Evolutionary conservation across 495 filamentous ascomycete species (phyloP).

Genomic region (Rhizodiscina lignyota): DNA sequence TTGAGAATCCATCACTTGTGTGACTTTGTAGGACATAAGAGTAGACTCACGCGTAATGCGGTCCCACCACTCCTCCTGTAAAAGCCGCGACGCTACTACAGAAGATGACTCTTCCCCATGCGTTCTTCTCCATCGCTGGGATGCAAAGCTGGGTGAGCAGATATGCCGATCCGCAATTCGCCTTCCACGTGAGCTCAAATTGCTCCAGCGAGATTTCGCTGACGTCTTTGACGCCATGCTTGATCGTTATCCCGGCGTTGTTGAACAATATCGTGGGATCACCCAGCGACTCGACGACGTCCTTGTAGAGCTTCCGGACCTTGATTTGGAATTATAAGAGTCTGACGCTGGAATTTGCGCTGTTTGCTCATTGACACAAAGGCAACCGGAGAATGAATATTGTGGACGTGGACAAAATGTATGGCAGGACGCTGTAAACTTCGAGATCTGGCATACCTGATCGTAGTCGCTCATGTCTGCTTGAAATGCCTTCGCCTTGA

Average conservation of each 20-base stretch:
- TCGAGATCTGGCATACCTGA: conserved; percentile 8
- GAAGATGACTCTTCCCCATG: conserved; percentile 18
- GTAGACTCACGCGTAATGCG: conserved; percentile 21
- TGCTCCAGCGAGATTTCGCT: conserved; percentile 16
- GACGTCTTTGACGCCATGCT: conserved; percentile 13
- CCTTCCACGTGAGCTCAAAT: conserved; percentile 16
- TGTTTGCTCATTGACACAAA: no score
- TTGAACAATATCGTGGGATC: conserved; percentile 20
- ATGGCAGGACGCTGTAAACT: background rate
- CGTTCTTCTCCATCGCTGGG: conserved; percentile 15
- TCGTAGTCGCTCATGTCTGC: conserved; percentile 20
- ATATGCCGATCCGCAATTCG: conserved; percentile 16
- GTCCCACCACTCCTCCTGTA: conserved; percentile 21
- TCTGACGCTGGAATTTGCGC: no score
- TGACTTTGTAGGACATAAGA: no score
- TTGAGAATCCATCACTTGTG: no score
- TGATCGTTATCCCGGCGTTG: conserved; percentile 18
- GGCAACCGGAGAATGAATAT: no score
- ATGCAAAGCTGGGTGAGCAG: conserved; percentile 20
- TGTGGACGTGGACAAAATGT: no score
- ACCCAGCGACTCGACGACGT: conserved; percentile 11
- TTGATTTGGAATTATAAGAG: conserved; percentile 1
- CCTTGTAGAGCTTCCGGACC: conserved; percentile 14
- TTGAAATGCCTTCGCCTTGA: conserved; percentile 13
- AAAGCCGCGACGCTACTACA: conserved; percentile 14